Conservation (phyloP, 2,329 filamentous ascomycete genomes). For the Aspergillus novoparasiticus region DNA sequence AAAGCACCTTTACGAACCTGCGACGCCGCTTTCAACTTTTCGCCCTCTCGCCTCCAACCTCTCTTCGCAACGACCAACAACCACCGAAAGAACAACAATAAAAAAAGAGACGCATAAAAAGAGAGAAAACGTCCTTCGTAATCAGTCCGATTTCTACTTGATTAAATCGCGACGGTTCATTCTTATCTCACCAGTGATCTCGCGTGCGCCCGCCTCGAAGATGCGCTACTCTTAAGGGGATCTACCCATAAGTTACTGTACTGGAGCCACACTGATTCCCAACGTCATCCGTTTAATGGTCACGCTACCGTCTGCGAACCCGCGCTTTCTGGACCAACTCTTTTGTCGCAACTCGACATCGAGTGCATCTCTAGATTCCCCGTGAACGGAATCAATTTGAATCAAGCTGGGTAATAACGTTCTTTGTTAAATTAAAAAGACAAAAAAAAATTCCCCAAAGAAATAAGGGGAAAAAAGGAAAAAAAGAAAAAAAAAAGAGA, state of each 20-base stretch:
- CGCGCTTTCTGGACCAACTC: constrained; percentile 16
- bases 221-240: constrained; percentile 33
- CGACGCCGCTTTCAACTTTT: constrained; percentile 19
- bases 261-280: constrained; percentile 29
- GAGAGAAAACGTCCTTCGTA: constrained; percentile 5
- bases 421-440: neutral
- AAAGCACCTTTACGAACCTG: constrained; percentile 21
- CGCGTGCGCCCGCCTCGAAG: constrained; percentile 20
- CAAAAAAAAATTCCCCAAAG: neutral
- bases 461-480: constrained; percentile 9
- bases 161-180: constrained; percentile 13
- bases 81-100: neutral
- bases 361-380: constrained; percentile 15
- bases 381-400: constrained; percentile 6
- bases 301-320: constrained; percentile 34
- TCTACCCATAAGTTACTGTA: constrained; percentile 23
- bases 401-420: constrained; percentile 9
- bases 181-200: constrained; percentile 8
- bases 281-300: constrained; percentile 35
- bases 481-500: constrained; percentile 10
- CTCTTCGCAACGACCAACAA: constrained; percentile 9
- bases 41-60: constrained; percentile 10
- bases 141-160: constrained; percentile 7
- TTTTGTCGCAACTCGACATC: constrained; percentile 14
- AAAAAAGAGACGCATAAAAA: neutral